Evolutionary conservation across 495 filamentous ascomycete genomes (phyloP).

Genomic region (Penicillium diatomitis): DNA sequence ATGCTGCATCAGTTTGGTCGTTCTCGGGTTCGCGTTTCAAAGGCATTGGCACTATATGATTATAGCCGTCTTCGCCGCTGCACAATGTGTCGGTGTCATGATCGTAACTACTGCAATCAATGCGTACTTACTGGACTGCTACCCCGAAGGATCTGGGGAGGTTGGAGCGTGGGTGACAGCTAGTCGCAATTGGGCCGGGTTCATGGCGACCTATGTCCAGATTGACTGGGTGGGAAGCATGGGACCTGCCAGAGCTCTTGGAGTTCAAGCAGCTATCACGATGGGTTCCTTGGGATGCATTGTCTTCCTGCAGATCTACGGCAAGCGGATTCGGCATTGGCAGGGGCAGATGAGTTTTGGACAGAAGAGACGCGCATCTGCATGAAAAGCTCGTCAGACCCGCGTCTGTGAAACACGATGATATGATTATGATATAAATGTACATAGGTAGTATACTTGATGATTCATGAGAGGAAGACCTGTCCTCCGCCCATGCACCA

Average conservation of each 20-base stretch:
- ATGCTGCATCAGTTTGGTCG: conserved; percentile 31
- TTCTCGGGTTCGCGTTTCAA: conserved; percentile 48
- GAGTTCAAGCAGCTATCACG: conserved; percentile 8
- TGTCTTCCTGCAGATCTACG: conserved; percentile 6
- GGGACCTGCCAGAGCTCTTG: conserved; percentile 5
- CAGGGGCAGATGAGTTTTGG: conserved; percentile 5
- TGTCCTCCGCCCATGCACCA: too few species aligned
- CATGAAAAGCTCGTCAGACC: too few species aligned
- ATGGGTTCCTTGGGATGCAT: conserved; percentile 7
- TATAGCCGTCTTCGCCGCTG: conserved; percentile 1
- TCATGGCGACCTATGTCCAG: conserved; percentile 46
- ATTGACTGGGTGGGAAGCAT: conserved; percentile 21
- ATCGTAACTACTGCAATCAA: conserved; percentile 53
- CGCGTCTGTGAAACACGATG: too few species aligned
- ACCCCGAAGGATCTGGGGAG: conserved; percentile 48
- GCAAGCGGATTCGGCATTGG: conserved; percentile 8
- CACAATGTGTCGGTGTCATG: conserved; percentile 42
- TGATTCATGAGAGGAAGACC: too few species aligned
- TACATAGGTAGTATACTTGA: too few species aligned
- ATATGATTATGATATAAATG: too few species aligned
- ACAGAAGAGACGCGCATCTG: background rate
- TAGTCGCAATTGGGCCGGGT: conserved; percentile 34
- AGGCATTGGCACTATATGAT: conserved; percentile 48
- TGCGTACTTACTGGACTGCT: conserved; percentile 51
- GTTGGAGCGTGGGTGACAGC: conserved; percentile 46